Evolutionary conservation across 768 basidiomycete genomes (phyloP).

Genomic region (Serendipita sp.): DNA sequence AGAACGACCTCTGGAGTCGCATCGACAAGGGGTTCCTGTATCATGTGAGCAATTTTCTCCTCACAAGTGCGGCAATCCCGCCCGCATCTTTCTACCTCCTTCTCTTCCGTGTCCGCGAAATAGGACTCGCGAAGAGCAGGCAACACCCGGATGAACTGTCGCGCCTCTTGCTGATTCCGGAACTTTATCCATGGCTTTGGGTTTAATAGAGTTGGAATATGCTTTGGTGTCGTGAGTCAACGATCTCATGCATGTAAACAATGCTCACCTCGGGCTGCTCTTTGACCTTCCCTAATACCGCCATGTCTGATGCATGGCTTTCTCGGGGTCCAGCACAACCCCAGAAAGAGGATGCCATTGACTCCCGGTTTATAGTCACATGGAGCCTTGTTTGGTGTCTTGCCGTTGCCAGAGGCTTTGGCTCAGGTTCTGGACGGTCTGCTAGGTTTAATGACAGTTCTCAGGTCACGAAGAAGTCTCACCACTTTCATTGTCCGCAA

Average conservation of each 20-base stretch:
- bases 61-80: not conserved
- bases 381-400: not conserved
- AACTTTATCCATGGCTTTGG: not conserved
- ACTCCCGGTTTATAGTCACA: not conserved
- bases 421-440: not conserved
- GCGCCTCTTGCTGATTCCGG: not conserved
- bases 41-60: no score
- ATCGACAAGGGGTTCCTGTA: not conserved
- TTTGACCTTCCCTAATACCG: not conserved
- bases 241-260: not conserved
- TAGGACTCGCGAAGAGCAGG: not conserved
- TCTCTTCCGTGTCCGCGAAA: not conserved
- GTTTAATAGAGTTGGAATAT: not conserved
- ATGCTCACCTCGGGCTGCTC: not conserved
- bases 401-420: not conserved
- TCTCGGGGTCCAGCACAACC: not conserved
- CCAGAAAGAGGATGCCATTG: not conserved
- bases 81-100: not conserved
- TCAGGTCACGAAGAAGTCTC: not conserved
- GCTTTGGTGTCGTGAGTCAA: not conserved
- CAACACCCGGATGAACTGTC: not conserved
- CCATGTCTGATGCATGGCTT: not conserved
- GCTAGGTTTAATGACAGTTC: not conserved
- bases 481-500: not conserved
- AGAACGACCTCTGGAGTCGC: not conserved